These are phyloP conservation scores for Prunus padus DNA, from an alignment of 306 rosid species.

Conservation along the genomic window DNA sequence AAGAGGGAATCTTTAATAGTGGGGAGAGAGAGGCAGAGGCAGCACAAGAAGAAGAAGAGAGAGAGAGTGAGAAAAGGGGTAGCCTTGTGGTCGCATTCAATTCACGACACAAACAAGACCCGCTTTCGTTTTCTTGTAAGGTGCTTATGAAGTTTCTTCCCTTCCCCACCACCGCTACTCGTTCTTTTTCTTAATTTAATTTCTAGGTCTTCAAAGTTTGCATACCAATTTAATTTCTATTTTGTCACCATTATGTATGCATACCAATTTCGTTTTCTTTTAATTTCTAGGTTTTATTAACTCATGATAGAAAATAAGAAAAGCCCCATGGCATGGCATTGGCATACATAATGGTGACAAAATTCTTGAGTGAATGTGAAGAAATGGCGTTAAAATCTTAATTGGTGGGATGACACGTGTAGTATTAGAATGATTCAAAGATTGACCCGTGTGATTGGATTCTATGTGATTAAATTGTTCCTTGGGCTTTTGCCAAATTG, in stretches of 20 bases:
- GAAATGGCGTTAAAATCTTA: neutral
- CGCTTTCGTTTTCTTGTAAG: constrained; percentile 51
- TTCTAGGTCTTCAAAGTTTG: neutral
- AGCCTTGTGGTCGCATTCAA: constrained; percentile 48
- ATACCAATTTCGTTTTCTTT: too few species aligned
- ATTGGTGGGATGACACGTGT: neutral
- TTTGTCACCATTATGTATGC: too few species aligned
- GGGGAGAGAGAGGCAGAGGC: neutral
- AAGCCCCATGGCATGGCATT: neutral
- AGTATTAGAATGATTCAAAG: neutral
- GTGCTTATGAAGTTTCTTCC: constrained; percentile 53
- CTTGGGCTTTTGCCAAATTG: neutral
- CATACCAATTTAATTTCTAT: too few species aligned
- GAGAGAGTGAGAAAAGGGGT: constrained; percentile 21
- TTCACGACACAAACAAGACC: constrained; percentile 45
- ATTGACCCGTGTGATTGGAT: neutral
- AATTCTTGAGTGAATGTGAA: neutral
- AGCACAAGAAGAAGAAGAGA: neutral
- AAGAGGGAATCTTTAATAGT: constrained; percentile 16
- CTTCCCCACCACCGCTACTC: constrained; percentile 2
- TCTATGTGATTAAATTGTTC: neutral
- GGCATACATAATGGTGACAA: neutral
- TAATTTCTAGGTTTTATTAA: too few species aligned
- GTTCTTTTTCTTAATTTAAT: neutral
- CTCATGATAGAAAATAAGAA: neutral